Conservation (phyloP, 2,329 filamentous ascomycete genomes). For the Xylaria sp. region DNA sequence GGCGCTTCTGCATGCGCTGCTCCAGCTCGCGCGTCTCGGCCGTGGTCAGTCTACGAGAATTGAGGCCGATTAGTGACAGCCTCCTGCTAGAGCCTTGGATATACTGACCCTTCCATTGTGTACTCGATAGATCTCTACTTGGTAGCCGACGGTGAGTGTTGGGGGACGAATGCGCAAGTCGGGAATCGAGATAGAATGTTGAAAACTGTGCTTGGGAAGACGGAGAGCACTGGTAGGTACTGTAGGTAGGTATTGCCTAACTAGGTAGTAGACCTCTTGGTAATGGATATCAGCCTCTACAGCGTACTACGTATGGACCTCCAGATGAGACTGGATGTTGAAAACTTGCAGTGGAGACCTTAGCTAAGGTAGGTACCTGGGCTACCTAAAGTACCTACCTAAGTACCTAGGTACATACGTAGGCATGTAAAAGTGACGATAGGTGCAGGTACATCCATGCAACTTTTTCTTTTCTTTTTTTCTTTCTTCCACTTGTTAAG, state of each 20-base stretch:
- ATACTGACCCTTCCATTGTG: constrained; percentile 36
- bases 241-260: too few species aligned
- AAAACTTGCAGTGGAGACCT: constrained; percentile 4
- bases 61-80: constrained; percentile 2
- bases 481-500: too few species aligned
- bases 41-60: constrained; percentile 61
- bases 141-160: not conserved
- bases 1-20: constrained; percentile 92
- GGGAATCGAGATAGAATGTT: not conserved
- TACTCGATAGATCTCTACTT: too few species aligned
- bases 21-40: constrained; percentile 92
- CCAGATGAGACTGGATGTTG: not conserved
- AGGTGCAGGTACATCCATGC: too few species aligned
- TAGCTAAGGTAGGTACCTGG: not conserved
- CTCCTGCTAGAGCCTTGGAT: not conserved
- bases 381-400: too few species aligned
- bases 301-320: not conserved
- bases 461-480: too few species aligned
- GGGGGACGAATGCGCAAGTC: not conserved
- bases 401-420: not conserved
- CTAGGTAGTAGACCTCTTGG: too few species aligned
- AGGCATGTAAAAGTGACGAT: not conserved
- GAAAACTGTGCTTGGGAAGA: too few species aligned
- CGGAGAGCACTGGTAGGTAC: too few species aligned
- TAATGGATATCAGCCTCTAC: too few species aligned